phyloP scores from a whole-genome alignment of 2,329 filamentous ascomycete species.

The Tolypocladium endophyticum region DNA sequence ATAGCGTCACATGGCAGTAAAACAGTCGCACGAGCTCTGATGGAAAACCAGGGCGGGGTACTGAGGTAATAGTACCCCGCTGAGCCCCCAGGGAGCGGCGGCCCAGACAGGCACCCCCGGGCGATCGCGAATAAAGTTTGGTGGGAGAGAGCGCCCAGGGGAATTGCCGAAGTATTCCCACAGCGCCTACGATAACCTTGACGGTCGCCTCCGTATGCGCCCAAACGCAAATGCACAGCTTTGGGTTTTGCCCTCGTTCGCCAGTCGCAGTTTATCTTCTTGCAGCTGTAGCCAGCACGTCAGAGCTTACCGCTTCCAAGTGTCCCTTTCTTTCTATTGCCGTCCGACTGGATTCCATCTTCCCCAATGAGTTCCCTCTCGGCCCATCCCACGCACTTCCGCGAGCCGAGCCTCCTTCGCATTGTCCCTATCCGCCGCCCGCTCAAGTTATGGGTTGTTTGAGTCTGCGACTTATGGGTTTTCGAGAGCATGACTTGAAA shows the following conservation, averaged over 20 bases:
- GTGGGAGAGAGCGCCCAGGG: background rate
- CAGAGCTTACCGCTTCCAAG: background rate
- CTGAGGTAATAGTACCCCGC: too few species aligned
- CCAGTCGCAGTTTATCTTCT: conserved; percentile 1
- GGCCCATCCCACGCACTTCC: conserved; percentile 22
- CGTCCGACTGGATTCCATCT: conserved; percentile 11
- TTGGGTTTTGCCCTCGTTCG: conserved; percentile 1
- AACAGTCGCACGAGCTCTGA: too few species aligned
- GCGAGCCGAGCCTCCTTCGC: conserved; percentile 23
- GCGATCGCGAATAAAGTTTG: background rate
- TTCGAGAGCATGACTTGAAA: conserved; percentile 24
- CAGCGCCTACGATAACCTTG: conserved; percentile 8
- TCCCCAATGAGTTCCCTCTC: conserved; percentile 24
- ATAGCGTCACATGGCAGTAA: too few species aligned
- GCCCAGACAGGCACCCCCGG: background rate
- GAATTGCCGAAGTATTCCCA: conserved; percentile 9
- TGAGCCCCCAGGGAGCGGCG: background rate
- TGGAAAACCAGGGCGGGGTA: too few species aligned
- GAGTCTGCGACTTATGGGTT: conserved; percentile 15
- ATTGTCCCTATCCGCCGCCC: conserved; percentile 12
- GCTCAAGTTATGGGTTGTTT: conserved; percentile 23
- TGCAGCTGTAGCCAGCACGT: background rate
- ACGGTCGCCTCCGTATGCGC: conserved; percentile 8
- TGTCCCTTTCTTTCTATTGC: background rate
- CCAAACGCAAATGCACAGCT: conserved; percentile 4